Conservation (phyloP, 1,284 basidiomycete species). For the Schizophyllum commune region DNA sequence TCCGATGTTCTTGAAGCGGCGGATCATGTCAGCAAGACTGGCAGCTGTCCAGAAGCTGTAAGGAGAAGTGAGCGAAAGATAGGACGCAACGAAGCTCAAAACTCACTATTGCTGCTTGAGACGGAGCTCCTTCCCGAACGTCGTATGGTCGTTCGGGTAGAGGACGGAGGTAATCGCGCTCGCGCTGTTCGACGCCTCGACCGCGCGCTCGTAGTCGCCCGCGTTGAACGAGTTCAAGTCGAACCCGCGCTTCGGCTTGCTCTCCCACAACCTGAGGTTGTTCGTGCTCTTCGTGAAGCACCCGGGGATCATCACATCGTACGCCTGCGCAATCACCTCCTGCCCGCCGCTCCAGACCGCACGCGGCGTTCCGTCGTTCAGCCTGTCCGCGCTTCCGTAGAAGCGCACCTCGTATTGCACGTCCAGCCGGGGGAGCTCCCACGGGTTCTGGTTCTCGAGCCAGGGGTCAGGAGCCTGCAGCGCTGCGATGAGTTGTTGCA, state of each 20-base stretch:
- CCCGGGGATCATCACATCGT: slow-evolving; percentile 88
- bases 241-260: slow-evolving; percentile 86
- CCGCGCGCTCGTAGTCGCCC: slow-evolving; percentile 84
- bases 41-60: slow-evolving; percentile 80
- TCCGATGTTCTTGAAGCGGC: slow-evolving; percentile 73
- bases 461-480: slow-evolving; percentile 85
- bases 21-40: slow-evolving; percentile 78
- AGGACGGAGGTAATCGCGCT: slow-evolving; percentile 87
- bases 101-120: slow-evolving; percentile 85
- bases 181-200: slow-evolving; percentile 80
- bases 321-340: slow-evolving; percentile 85
- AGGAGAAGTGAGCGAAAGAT: not conserved
- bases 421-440: slow-evolving; percentile 15
- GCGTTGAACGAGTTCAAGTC: slow-evolving; percentile 91
- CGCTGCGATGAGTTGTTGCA: slow-evolving; percentile 2
- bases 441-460: slow-evolving; percentile 78
- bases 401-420: slow-evolving; percentile 50
- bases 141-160: slow-evolving; percentile 79
- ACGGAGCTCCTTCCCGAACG: slow-evolving; percentile 81
- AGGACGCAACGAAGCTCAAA: no score
- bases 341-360: slow-evolving; percentile 84
- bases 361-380: slow-evolving; percentile 50
- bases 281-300: slow-evolving; percentile 74
- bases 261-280: slow-evolving; percentile 75
- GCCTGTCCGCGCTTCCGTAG: slow-evolving; percentile 73